phyloP scores from a whole-genome alignment of 371 early-diverging fungal species.

The Mortierella sp. region DNA sequence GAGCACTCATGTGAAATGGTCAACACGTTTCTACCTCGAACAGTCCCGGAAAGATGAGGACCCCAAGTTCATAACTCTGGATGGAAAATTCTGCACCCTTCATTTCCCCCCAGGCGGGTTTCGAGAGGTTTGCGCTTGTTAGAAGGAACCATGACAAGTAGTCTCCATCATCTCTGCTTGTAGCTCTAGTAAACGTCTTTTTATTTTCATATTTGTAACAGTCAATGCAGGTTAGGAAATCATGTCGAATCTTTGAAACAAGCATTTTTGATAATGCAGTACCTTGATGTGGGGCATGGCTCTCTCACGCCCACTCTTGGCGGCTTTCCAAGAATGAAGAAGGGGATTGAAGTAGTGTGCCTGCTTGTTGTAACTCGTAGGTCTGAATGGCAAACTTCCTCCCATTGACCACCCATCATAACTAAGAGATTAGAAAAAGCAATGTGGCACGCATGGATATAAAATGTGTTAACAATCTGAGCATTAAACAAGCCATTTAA shows the following conservation, averaged over 20 bases:
- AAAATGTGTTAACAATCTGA: not conserved
- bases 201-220: conserved; percentile 1
- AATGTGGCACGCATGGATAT: not conserved
- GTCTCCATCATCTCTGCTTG: conserved; percentile 48
- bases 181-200: conserved; percentile 61
- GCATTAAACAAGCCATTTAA: not conserved
- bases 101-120: conserved; percentile 55
- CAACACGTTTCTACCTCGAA: conserved; percentile 57
- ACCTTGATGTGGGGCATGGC: conserved; percentile 79
- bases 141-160: conserved; percentile 66
- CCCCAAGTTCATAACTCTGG: conserved; percentile 73
- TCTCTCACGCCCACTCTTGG: conserved; percentile 61
- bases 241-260: not conserved
- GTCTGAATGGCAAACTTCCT: conserved; percentile 62
- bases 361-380: conserved; percentile 61
- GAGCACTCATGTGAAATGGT: not conserved
- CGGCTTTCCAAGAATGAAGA: conserved; percentile 66
- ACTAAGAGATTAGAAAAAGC: conserved; percentile 22
- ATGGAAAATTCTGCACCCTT: conserved; percentile 23
- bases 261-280: not conserved
- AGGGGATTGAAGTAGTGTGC: conserved; percentile 61
- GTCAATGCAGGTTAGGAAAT: not conserved
- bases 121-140: conserved; percentile 68
- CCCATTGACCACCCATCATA: conserved; percentile 66
- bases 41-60: conserved; percentile 62